Evolutionary conservation across 208 protist species (phyloP), one percentile per base, ranked within the genome.

Genomic region (Wallacemonas sp.): DNA sequence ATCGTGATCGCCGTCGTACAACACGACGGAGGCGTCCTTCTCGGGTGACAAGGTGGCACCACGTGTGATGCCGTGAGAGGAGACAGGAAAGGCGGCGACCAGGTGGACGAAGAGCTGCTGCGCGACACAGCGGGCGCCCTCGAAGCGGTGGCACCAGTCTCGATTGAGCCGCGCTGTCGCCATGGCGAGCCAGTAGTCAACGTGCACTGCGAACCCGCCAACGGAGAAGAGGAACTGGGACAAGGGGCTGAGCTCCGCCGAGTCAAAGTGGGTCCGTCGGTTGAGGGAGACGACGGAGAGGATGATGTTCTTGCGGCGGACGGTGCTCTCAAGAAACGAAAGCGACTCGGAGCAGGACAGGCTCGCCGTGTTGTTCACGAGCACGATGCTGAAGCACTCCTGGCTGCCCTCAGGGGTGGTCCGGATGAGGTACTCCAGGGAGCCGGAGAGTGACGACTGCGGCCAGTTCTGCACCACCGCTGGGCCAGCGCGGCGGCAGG

Each of bases 61-160:
- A 39, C 65, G 70, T 19, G 65, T 75, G 32, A 81, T 74, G 47
- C 77, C 78, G 44, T 64, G 80, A 52, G 71, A 57, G 26, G 61
- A 47, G 3, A 94, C 74, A 11, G 91, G 88, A 61, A 96, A 96
- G 19, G 80, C 65, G 17, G 66, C 82, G 33, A 94, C 84, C 21
- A 96, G 71, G 56, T 93, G 87, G 33, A 94, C 91, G 78, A 96
- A 93, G 9, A 96, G 58, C 66, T 96, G 91, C 63, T 94, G 86
- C 14, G 87, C 81, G 9, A 94, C 61, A 61, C 91, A 96, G 49
- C 88, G 86, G 9, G 85, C 72, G 19, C 91, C 91, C 29, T 83
- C 82, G 48, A 94, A 94, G 48, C 81, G 81, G 34, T 67, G 81
- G 34, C 83, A 90, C 88, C 91, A 96, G 48, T 93, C 86, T 32